phyloP scores from a whole-genome alignment of 352 stramenopile species.

The Globisporangium nagaii region DNA sequence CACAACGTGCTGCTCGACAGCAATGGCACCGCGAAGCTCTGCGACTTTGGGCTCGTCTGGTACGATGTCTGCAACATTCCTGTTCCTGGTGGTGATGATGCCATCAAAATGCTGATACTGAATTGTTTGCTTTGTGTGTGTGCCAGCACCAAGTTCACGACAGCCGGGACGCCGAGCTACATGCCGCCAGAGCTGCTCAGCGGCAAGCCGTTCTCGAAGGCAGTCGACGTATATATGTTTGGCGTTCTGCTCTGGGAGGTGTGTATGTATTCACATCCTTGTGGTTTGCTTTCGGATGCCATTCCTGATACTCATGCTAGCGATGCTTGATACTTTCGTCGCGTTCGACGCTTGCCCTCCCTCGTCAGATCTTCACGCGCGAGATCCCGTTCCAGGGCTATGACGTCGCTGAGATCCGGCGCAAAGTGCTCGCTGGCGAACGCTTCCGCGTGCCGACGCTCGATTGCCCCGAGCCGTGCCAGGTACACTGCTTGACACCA shows the following conservation, averaged over 20 bases:
- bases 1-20: constrained; percentile 82
- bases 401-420: constrained; percentile 65
- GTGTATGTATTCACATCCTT: background rate
- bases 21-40: constrained; percentile 80
- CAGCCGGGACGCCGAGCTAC: constrained; percentile 88
- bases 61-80: constrained; percentile 13
- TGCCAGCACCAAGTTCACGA: constrained; percentile 60
- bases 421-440: constrained; percentile 64
- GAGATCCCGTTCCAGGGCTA: constrained; percentile 76
- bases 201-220: constrained; percentile 80
- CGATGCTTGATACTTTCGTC: background rate
- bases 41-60: constrained; percentile 88
- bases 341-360: no score
- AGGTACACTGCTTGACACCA: no score
- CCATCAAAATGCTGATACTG: background rate
- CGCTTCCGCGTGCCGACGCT: constrained; percentile 71
- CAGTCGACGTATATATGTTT: constrained; percentile 92
- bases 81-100: background rate
- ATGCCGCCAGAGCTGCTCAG: constrained; percentile 86
- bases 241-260: constrained; percentile 90
- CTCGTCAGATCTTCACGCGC: constrained; percentile 66
- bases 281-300: background rate
- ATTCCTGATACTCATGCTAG: background rate
- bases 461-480: constrained; percentile 54
- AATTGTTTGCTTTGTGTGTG: background rate